A percentile compares a stretch with the other conserved stretches of the same genome.
These are phyloP conservation scores for Alternaria angustiovoidea DNA, from an alignment of 2,329 filamentous ascomycete genomes.

Conservation along the genomic window DNA sequence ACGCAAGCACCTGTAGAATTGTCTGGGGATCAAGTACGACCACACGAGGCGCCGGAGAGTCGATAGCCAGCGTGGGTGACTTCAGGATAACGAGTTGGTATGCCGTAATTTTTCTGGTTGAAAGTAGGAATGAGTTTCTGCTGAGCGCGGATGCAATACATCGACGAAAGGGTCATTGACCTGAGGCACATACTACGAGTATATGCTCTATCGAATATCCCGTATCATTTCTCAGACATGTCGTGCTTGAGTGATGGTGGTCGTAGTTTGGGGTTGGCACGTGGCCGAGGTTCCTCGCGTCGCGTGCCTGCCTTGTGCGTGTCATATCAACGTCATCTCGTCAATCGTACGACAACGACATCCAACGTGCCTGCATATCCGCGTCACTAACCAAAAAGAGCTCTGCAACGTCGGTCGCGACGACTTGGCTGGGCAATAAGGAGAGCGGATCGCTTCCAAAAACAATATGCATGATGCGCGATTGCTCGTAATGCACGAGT, in stretches of 20 bases:
- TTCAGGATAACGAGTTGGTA: not conserved
- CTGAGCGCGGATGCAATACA: not conserved
- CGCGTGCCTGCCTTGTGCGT: not conserved
- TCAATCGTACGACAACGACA: constrained; percentile 3
- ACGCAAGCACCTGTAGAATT: not conserved
- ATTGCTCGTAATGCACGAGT: not conserved
- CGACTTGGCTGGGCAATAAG: not conserved
- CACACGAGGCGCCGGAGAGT: not conserved
- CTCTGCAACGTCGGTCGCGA: not conserved
- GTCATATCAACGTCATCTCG: constrained; percentile 7
- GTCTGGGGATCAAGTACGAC: not conserved
- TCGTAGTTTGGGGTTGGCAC: not conserved
- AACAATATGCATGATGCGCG: not conserved
- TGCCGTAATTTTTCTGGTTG: not conserved
- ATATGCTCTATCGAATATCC: not conserved
- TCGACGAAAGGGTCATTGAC: not conserved
- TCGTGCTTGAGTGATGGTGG: not conserved
- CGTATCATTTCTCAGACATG: not conserved
- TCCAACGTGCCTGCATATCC: not conserved
- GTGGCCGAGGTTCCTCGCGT: not conserved
- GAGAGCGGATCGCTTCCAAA: constrained; percentile 1
- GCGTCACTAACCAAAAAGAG: not conserved
- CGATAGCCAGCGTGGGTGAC: not conserved
- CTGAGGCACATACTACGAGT: not conserved
- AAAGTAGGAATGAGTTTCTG: not conserved